A percentile compares a stretch with the other conserved stretches of the same genome.
These are phyloP conservation scores for Populus pruinosa DNA, from an alignment of 345 rosid genomes.

Conservation along the genomic window DNA sequence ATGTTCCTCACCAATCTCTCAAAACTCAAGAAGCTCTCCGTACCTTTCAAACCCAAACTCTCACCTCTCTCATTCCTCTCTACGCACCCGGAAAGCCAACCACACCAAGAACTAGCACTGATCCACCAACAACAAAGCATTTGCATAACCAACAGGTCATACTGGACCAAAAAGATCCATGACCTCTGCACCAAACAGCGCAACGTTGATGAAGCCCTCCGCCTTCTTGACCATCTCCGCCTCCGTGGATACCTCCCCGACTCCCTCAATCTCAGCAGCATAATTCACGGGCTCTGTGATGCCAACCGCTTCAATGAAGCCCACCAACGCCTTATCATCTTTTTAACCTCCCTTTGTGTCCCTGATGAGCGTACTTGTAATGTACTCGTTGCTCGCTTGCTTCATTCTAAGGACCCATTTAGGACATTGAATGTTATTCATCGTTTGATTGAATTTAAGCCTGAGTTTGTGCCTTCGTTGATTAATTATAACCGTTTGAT, in stretches of 20 bases:
- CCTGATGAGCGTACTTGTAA: constrained; percentile 80
- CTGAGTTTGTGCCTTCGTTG: constrained; percentile 62
- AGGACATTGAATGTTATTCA: constrained; percentile 38
- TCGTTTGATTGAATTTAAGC: constrained; percentile 47
- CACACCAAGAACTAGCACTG: background rate
- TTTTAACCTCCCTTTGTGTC: constrained; percentile 38
- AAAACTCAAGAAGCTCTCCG: background rate
- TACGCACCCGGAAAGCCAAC: background rate
- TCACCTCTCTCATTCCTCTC: background rate
- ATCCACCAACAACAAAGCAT: background rate
- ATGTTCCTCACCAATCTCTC: background rate
- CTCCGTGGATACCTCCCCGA: constrained; percentile 53
- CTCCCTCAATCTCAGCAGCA: constrained; percentile 60
- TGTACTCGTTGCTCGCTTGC: constrained; percentile 62
- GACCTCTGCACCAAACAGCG: constrained; percentile 39
- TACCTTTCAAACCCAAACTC: background rate
- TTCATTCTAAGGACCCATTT: constrained; percentile 50
- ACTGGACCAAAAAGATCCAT: constrained; percentile 61
- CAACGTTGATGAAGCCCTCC: constrained; percentile 52
- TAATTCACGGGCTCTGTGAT: constrained; percentile 69
- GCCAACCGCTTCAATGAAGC: constrained; percentile 60
- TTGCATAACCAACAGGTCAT: constrained; percentile 37
- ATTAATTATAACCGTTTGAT: constrained; percentile 71
- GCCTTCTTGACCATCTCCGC: constrained; percentile 41
- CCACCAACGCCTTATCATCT: constrained; percentile 48